phyloP scores from a whole-genome alignment of 768 basidiomycete genomes.

The Lactarius hatsudake region DNA sequence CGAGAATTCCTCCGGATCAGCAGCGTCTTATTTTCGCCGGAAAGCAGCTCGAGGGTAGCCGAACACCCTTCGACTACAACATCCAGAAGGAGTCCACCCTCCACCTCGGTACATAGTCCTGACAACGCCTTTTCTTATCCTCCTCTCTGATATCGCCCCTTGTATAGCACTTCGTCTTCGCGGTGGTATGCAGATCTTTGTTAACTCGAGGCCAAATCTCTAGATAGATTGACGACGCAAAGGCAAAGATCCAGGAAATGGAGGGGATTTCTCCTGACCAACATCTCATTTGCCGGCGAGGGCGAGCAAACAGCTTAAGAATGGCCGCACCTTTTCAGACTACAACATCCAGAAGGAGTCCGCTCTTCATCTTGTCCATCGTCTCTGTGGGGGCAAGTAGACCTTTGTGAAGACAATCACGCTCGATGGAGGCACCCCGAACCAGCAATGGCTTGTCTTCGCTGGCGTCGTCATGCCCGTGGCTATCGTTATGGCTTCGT shows the following conservation, averaged over 20 bases:
- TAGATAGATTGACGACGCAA: constrained; percentile 35
- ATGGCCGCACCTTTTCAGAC: too few species aligned
- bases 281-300: too few species aligned
- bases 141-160: not conserved
- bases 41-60: constrained; percentile 58
- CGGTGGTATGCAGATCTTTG: constrained; percentile 46
- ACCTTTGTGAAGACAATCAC: too few species aligned
- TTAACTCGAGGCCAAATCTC: constrained; percentile 50
- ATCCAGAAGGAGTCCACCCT: constrained; percentile 36
- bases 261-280: constrained; percentile 34
- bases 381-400: too few species aligned
- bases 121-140: constrained; percentile 8
- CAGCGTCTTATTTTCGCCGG: constrained; percentile 38
- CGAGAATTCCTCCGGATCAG: constrained; percentile 34
- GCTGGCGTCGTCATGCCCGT: too few species aligned
- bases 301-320: too few species aligned
- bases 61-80: constrained; percentile 39
- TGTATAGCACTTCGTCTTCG: constrained; percentile 41
- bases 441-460: too few species aligned
- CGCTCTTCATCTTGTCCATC: too few species aligned
- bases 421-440: too few species aligned
- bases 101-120: constrained; percentile 30
- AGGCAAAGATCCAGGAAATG: constrained; percentile 36
- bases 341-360: too few species aligned
- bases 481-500: too few species aligned